Conservation (phyloP, 2,329 filamentous ascomycete genomes). For the Sphaceloma murrayae region DNA sequence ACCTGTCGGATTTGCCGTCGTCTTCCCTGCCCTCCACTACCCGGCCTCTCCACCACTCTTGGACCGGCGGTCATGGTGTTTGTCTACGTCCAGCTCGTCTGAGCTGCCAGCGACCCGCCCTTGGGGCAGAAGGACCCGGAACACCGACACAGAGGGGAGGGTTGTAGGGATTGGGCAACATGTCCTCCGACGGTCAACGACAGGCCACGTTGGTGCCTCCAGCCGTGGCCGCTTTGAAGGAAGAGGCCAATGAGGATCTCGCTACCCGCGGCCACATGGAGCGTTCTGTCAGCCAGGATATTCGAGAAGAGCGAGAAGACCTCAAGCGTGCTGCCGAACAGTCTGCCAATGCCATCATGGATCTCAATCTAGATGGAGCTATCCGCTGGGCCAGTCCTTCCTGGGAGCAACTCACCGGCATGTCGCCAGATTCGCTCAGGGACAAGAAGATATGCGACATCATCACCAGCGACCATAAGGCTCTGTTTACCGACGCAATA, state of each 20-base stretch:
- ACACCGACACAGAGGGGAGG: not conserved
- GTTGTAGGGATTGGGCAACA: not conserved
- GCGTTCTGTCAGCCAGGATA: slow-evolving; percentile 70
- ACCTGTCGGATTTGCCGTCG: not conserved
- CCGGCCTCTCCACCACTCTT: slow-evolving; percentile 8
- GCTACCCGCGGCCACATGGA: slow-evolving; percentile 37
- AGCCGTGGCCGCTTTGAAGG: slow-evolving; percentile 35
- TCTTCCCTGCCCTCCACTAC: not conserved
- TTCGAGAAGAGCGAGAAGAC: slow-evolving; percentile 86
- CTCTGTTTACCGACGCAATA: slow-evolving; percentile 70
- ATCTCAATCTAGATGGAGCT: slow-evolving; percentile 79
- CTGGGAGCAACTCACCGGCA: slow-evolving; percentile 88
- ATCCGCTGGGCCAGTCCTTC: slow-evolving; percentile 96
- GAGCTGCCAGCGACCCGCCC: slow-evolving; percentile 8
- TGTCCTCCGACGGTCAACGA: slow-evolving; percentile 11
- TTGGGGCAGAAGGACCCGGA: not conserved
- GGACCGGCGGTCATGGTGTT: slow-evolving; percentile 15
- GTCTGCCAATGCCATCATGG: slow-evolving; percentile 91
- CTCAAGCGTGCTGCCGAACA: slow-evolving; percentile 92
- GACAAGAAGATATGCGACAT: slow-evolving; percentile 72
- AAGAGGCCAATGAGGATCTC: slow-evolving; percentile 28
- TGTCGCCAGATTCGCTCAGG: slow-evolving; percentile 59
- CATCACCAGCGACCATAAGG: slow-evolving; percentile 63
- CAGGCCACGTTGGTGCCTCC: slow-evolving; percentile 33
- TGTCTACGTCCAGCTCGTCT: slow-evolving; percentile 12